Percentiles rank a stretch among this genome's conserved stretches.
phyloP scores from a whole-genome alignment of 192 early-diverging fungal species.

The Coemansia sp. region DNA sequence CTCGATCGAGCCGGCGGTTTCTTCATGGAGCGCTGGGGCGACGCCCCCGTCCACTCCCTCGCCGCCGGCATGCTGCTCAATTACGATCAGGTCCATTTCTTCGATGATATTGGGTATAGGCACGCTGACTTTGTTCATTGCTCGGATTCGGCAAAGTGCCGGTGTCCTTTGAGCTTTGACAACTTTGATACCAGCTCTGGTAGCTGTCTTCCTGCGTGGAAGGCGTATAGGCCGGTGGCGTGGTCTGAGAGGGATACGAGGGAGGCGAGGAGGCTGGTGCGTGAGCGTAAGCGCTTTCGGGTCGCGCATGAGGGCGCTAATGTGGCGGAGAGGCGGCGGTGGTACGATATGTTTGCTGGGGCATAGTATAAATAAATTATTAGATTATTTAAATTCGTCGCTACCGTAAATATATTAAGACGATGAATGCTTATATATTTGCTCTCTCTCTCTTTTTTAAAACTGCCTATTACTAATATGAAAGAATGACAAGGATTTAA shows the following conservation, averaged over 20 bases:
- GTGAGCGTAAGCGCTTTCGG: not conserved
- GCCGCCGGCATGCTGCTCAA: slow-evolving; percentile 59
- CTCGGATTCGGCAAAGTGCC: slow-evolving; percentile 29
- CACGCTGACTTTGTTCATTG: slow-evolving; percentile 51
- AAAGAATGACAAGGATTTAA: too few relatives aligned
- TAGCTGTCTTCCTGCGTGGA: slow-evolving; percentile 45
- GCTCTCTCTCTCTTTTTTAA: too few relatives aligned
- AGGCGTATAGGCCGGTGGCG: slow-evolving; percentile 4
- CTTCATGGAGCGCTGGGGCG: slow-evolving; percentile 81
- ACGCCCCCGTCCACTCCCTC: slow-evolving; percentile 75
- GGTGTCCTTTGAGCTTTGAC: slow-evolving; percentile 23
- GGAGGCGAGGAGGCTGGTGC: slow-evolving; percentile 32
- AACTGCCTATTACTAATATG: too few relatives aligned
- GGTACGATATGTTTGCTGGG: slow-evolving; percentile 46
- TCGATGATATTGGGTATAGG: slow-evolving; percentile 72
- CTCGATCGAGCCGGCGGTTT: slow-evolving; percentile 71
- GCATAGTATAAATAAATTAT: not conserved
- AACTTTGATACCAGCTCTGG: slow-evolving; percentile 33
- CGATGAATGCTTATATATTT: too few relatives aligned
- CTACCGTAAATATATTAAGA: too few relatives aligned
- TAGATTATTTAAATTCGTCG: too few relatives aligned
- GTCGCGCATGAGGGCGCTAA: slow-evolving; percentile 15
- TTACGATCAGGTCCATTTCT: slow-evolving; percentile 63
- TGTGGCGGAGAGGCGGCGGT: slow-evolving; percentile 28
- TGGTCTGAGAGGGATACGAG: slow-evolving; percentile 30